Evolutionary conservation across 805 yeast species (phyloP).

Genomic region (Hanseniaspora jakobsenii): DNA sequence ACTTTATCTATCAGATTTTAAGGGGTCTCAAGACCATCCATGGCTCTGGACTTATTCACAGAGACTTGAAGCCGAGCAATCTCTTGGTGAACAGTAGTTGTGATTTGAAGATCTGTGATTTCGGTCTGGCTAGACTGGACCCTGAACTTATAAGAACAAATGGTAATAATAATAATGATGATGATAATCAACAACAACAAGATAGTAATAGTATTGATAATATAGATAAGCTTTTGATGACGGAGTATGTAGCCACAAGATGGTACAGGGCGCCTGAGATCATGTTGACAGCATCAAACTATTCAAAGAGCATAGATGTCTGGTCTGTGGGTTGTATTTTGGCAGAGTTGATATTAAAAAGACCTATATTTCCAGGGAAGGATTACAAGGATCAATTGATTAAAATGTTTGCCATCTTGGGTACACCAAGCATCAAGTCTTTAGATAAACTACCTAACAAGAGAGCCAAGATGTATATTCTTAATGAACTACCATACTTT

Average conservation of each 20-base stretch:
- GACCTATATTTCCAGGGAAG: slow-evolving; percentile 85
- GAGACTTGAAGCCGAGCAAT: slow-evolving; percentile 87
- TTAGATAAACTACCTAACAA: slow-evolving; percentile 61
- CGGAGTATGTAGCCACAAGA: slow-evolving; percentile 93
- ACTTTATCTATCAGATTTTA: slow-evolving; percentile 80
- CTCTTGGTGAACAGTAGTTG: slow-evolving; percentile 79
- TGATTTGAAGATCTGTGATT: slow-evolving; percentile 87
- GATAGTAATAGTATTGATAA: no score
- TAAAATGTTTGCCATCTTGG: slow-evolving; percentile 71
- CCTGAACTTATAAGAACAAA: slow-evolving; percentile 19
- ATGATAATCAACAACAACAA: no score
- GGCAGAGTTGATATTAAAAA: slow-evolving; percentile 77
- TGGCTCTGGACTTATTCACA: slow-evolving; percentile 84
- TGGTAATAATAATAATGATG: no score
- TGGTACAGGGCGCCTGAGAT: slow-evolving; percentile 98
- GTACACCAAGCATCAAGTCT: slow-evolving; percentile 77
- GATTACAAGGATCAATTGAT: slow-evolving; percentile 87
- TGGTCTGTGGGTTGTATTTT: slow-evolving; percentile 96
- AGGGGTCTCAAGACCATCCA: slow-evolving; percentile 85
- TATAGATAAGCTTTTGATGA: slow-evolving; percentile 40
- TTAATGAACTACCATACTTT: slow-evolving; percentile 56
- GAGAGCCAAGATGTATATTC: slow-evolving; percentile 78
- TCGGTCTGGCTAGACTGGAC: slow-evolving; percentile 63
- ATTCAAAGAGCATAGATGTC: slow-evolving; percentile 87
- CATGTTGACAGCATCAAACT: slow-evolving; percentile 86